Percentiles rank a stretch among this genome's conserved stretches.
These are phyloP conservation scores for Nannizziopsis arthrosporioides DNA, from an alignment of 2,329 filamentous ascomycete species.

Conservation along the genomic window DNA sequence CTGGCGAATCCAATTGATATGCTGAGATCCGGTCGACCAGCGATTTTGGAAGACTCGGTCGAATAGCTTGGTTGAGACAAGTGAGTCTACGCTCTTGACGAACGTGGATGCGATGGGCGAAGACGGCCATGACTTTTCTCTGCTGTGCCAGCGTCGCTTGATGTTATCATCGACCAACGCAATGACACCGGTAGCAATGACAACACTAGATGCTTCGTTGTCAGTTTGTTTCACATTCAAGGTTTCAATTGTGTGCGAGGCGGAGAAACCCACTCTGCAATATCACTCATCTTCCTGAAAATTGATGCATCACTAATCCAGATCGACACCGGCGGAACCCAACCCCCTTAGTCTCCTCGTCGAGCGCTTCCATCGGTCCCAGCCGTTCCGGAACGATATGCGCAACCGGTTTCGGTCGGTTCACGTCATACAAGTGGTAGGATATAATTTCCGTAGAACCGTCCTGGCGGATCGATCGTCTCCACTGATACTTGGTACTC, in stretches of 20 bases:
- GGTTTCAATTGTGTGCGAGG: background rate
- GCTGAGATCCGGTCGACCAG: conserved; percentile 24
- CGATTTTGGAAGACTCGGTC: conserved; percentile 52
- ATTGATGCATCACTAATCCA: conserved; percentile 70
- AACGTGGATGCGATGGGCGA: conserved; percentile 43
- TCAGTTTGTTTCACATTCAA: conserved; percentile 10
- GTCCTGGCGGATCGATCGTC: conserved; percentile 57
- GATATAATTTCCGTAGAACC: conserved; percentile 53
- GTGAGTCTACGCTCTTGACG: conserved; percentile 49
- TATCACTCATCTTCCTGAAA: conserved; percentile 59
- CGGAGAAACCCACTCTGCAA: conserved; percentile 62
- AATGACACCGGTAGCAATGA: conserved; percentile 80
- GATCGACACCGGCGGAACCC: conserved; percentile 83
- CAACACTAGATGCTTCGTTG: conserved; percentile 47
- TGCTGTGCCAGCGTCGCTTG: conserved; percentile 59
- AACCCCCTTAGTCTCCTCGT: conserved; percentile 72
- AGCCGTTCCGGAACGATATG: conserved; percentile 74
- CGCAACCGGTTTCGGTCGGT: conserved; percentile 55
- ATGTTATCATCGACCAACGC: conserved; percentile 86
- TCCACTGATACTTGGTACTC: conserved; percentile 78
- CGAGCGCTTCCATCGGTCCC: conserved; percentile 55
- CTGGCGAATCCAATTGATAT: conserved; percentile 14
- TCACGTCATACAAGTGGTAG: conserved; percentile 66
- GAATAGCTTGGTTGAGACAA: conserved; percentile 51
- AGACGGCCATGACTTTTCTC: conserved; percentile 40